phyloP scores from a whole-genome alignment of 768 basidiomycete genomes.

The Boletus rubroflammeus region DNA sequence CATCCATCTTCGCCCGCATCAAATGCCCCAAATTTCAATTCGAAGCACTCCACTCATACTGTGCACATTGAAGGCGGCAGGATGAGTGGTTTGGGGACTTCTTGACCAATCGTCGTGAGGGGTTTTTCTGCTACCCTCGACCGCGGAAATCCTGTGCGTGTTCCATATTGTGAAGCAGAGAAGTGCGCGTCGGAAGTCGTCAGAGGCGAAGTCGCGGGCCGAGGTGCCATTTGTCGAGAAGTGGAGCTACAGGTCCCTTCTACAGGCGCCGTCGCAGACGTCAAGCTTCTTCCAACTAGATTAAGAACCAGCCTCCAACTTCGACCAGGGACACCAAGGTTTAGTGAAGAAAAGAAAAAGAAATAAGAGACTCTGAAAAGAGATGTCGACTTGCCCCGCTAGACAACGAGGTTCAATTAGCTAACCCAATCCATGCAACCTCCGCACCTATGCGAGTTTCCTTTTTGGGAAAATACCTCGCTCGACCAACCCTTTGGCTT shows the following conservation, averaged over 20 bases:
- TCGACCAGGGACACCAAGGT: background rate
- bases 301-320: background rate
- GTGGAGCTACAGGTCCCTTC: constrained; percentile 18
- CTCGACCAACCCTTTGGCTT: background rate
- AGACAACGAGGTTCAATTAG: background rate
- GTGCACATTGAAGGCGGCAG: constrained; percentile 14
- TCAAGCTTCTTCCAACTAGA: constrained; percentile 1
- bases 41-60: constrained; percentile 23
- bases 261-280: constrained; percentile 2
- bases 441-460: constrained; percentile 16
- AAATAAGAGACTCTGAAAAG: background rate
- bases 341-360: background rate
- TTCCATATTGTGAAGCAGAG: constrained; percentile 24
- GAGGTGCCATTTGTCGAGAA: constrained; percentile 11
- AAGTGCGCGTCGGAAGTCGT: constrained; percentile 18
- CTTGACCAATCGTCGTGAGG: constrained; percentile 20
- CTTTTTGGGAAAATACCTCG: constrained; percentile 15
- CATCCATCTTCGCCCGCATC: constrained; percentile 16
- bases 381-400: background rate
- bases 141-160: constrained; percentile 30
- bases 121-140: constrained; percentile 20
- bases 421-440: constrained; percentile 12
- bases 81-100: constrained; percentile 4
- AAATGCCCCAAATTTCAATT: constrained; percentile 28
- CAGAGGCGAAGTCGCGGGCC: constrained; percentile 10